Evolutionary conservation across 768 basidiomycete genomes (phyloP), one percentile per base, ranked within the genome.

Genomic region (Termitomyces heimii): DNA sequence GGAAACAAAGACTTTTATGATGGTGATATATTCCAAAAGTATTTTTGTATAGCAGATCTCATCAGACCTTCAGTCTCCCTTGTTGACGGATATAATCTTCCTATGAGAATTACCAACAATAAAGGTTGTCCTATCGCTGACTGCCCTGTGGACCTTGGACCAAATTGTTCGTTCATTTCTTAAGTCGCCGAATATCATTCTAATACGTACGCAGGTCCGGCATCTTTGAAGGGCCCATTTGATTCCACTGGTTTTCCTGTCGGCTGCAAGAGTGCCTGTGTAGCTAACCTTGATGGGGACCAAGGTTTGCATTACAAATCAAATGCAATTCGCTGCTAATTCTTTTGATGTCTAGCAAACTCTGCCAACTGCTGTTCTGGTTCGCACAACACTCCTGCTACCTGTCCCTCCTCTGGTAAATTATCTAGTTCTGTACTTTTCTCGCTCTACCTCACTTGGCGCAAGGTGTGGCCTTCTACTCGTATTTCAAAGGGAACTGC

Each of bases 81-180:
- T 5, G 83, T 84, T 28, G 81, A 84, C 61, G 83, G 83, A 5
- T 84, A 74, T 60, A 82, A 84, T 64, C 66, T 86, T 20, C 83
- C 84, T 14, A 69, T 84, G 63, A 65, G 73, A 4, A 80, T 85
- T 48, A 75, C 71, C 47, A 83, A 78, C 65, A 77, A 73, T 65
- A 71, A 68, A 40, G 76, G 72, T 5, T 85, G 84, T 62, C 65
- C 65, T 24, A 64, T 77, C 16, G 77, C 82, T 0, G 68, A 73
- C 52, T 85, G 82, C 62, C 68, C 79, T 0, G 78, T 81, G 18
- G 82, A 85, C 59, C 76, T 84, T n/a, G 74, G 73, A 8, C 79
- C 81, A 1, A 68, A 74, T 59, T 85, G 83, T 82, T 43, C 24
- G 62, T 55, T 28, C 16, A 3, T 20, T 31, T 20, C n/a, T 28